Conservation (phyloP, 805 yeast species). For the Teunomyces pallodes region DNA sequence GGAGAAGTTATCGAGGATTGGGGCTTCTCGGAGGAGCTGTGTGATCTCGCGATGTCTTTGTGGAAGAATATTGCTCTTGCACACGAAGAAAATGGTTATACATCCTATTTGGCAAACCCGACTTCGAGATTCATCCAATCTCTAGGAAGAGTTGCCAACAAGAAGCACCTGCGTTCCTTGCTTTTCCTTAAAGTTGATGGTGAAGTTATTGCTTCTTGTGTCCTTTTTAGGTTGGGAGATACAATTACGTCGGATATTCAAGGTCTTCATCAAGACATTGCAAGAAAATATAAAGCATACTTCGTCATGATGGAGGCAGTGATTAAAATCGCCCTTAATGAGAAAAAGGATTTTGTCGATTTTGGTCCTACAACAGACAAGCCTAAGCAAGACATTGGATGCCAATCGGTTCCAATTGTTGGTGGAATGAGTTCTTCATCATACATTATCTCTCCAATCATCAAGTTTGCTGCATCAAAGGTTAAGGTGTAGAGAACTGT, state of each 20-base stretch:
- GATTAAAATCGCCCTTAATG: constrained; percentile 36
- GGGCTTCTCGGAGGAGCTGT: constrained; percentile 28
- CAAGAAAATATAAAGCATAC: constrained; percentile 39
- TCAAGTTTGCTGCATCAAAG: background rate
- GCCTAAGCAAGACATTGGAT: constrained; percentile 42
- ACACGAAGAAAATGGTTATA: constrained; percentile 33
- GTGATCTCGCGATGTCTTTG: constrained; percentile 27
- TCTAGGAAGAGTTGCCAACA: constrained; percentile 22
- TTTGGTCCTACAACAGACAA: constrained; percentile 47
- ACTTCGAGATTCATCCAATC: constrained; percentile 24
- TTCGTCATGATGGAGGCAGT: constrained; percentile 49
- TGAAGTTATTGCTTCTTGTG: constrained; percentile 39
- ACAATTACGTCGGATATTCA: constrained; percentile 45
- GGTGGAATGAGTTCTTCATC: constrained; percentile 16
- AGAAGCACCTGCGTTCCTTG: constrained; percentile 26
- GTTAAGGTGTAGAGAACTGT: background rate
- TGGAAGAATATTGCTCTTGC: constrained; percentile 41
- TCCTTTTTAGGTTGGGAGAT: constrained; percentile 40
- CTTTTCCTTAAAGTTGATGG: constrained; percentile 37
- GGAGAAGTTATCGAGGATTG: constrained; percentile 34
- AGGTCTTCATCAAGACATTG: constrained; percentile 40
- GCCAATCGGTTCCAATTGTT: constrained; percentile 32
- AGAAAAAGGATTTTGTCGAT: constrained; percentile 38
- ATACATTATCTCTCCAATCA: background rate
- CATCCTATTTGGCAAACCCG: constrained; percentile 36